A percentile compares a stretch with the other conserved stretches of the same genome.
These are phyloP conservation scores for Podaxis carcinomalis DNA, from an alignment of 768 basidiomycete genomes.

Conservation along the genomic window DNA sequence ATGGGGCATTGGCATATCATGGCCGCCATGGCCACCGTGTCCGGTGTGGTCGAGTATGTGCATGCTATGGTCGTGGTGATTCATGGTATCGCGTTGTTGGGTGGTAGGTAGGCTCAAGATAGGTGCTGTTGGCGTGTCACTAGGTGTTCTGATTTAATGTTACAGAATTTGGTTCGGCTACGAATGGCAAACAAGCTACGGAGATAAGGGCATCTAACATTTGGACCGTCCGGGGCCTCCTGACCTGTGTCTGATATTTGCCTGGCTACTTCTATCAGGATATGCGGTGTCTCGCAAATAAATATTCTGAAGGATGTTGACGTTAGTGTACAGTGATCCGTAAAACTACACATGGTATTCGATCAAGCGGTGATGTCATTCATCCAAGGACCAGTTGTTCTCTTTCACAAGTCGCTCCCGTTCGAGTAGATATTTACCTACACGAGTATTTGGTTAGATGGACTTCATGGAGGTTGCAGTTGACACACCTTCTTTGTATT, in stretches of 20 bases:
- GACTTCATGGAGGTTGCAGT: not conserved
- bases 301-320: no score
- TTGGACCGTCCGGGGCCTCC: no score
- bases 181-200: not conserved
- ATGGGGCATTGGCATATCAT: slow-evolving; percentile 44
- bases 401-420: slow-evolving; percentile 78
- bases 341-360: not conserved
- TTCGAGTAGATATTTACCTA: slow-evolving; percentile 81
- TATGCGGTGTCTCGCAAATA: not conserved
- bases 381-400: slow-evolving; percentile 71
- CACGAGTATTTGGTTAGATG: not conserved
- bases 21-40: slow-evolving; percentile 43
- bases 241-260: no score
- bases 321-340: not conserved
- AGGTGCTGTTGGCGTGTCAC: not conserved
- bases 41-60: slow-evolving; percentile 29
- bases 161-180: not conserved
- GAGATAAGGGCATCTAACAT: not conserved
- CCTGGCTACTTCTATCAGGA: no score
- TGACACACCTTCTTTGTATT: slow-evolving; percentile 76
- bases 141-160: no score
- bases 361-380: slow-evolving; percentile 14
- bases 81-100: not conserved
- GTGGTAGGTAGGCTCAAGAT: not conserved
- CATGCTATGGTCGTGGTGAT: slow-evolving; percentile 10